phyloP scores from a whole-genome alignment of 106 monocot species.

The Chionographis japonica region DNA sequence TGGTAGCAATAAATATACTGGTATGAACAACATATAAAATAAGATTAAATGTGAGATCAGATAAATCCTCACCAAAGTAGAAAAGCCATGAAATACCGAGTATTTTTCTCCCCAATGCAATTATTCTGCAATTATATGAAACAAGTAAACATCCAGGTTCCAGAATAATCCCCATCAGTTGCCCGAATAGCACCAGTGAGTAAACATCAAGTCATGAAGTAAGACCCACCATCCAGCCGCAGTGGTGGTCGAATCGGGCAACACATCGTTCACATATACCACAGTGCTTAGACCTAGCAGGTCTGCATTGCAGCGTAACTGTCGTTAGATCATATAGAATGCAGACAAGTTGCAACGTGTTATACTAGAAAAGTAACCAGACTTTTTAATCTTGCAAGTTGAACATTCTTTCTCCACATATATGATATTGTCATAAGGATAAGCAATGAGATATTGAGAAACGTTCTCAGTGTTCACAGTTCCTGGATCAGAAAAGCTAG shows the following conservation, averaged over 20 bases:
- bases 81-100: slow-evolving; percentile 86
- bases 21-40: neutral
- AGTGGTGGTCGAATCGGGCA: slow-evolving; percentile 95
- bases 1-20: neutral
- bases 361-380: neutral
- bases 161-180: neutral
- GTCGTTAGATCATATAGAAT: slow-evolving; percentile 11
- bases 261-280: slow-evolving; percentile 89
- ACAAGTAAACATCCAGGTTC: slow-evolving; percentile 6
- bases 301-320: slow-evolving; percentile 49
- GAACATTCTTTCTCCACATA: slow-evolving; percentile 73
- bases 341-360: neutral
- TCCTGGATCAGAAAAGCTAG: slow-evolving; percentile 98
- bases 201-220: slow-evolving; percentile 3
- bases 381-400: slow-evolving; percentile 93
- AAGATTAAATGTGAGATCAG: neutral
- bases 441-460: slow-evolving; percentile 67
- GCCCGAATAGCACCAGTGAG: neutral
- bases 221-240: slow-evolving; percentile 90
- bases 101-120: slow-evolving; percentile 98
- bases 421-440: slow-evolving; percentile 84
- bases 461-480: slow-evolving; percentile 78
- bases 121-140: slow-evolving; percentile 70
- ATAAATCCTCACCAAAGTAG: slow-evolving; percentile 65
- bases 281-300: slow-evolving; percentile 97